phyloP scores from a whole-genome alignment of 192 early-diverging fungal genomes.

The Fimicolochytrium jonesii region DNA sequence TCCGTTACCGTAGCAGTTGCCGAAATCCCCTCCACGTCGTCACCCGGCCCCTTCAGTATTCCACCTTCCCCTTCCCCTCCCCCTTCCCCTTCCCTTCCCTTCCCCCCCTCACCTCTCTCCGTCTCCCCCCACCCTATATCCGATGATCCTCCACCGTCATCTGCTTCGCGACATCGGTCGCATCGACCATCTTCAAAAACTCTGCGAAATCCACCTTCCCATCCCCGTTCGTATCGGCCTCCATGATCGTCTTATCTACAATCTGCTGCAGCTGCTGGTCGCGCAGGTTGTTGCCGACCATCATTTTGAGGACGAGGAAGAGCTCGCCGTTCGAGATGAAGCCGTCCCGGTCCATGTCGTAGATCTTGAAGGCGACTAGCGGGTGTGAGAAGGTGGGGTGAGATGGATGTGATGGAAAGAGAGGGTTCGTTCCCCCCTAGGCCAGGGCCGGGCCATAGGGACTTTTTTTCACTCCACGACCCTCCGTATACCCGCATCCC shows the following conservation, averaged over 20 bases:
- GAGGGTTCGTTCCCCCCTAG: no score
- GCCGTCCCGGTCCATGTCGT: conserved; percentile 98
- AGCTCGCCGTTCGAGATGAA: conserved; percentile 99
- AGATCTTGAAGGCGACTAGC: no score
- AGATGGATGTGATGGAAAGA: no score
- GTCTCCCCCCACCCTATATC: no score
- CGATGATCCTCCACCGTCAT: conserved; percentile 80
- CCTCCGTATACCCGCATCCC: background rate
- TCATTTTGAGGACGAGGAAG: conserved; percentile 98
- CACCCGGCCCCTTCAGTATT: no score
- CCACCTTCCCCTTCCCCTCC: no score
- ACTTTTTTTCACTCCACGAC: no score
- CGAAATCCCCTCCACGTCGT: no score
- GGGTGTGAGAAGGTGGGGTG: background rate
- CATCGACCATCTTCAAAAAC: conserved; percentile 91
- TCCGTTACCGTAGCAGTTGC: no score
- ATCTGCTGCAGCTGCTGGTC: conserved; percentile 98
- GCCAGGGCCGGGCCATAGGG: no score
- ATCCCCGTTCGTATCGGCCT: conserved; percentile 92
- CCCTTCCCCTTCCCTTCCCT: no score
- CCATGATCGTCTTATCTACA: conserved; percentile 99
- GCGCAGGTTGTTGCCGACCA: conserved; percentile 97
- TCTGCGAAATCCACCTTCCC: conserved; percentile 97
- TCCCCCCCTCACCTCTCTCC: no score
- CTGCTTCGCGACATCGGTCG: conserved; percentile 91